A percentile compares a stretch with the other conserved stretches of the same genome.
These are phyloP conservation scores for Entonaema liquescens DNA, from an alignment of 495 filamentous ascomycete species.

Conservation along the genomic window DNA sequence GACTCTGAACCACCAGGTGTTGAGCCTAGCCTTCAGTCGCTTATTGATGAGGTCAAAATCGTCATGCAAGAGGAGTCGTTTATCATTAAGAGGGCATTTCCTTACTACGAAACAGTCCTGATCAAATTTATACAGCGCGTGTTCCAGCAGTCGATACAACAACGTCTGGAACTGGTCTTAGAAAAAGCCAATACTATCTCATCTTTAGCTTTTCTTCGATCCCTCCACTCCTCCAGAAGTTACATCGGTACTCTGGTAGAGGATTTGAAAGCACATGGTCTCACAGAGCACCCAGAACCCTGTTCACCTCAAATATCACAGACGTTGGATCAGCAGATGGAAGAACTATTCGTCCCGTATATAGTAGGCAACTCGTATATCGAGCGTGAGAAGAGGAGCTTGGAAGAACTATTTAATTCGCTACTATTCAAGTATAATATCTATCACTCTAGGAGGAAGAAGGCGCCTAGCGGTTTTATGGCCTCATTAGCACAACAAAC, in stretches of 20 bases:
- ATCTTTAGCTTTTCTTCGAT: slow-evolving; percentile 89
- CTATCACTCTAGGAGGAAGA: slow-evolving; percentile 86
- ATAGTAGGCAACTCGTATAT: slow-evolving; percentile 94
- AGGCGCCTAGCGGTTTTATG: slow-evolving; percentile 86
- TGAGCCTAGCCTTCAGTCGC: slow-evolving; percentile 88
- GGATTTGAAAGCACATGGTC: slow-evolving; percentile 90
- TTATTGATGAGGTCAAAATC: slow-evolving; percentile 91
- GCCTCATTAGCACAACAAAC: slow-evolving; percentile 86
- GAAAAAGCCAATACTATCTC: slow-evolving; percentile 92
- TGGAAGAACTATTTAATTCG: slow-evolving; percentile 93
- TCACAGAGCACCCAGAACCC: slow-evolving; percentile 94
- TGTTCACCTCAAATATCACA: slow-evolving; percentile 86
- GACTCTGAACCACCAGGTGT: slow-evolving; percentile 90
- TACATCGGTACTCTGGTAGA: slow-evolving; percentile 89
- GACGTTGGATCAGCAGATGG: slow-evolving; percentile 91
- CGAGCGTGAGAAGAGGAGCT: slow-evolving; percentile 85
- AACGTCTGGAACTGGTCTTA: slow-evolving; percentile 93
- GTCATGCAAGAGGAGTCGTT: slow-evolving; percentile 97
- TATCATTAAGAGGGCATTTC: slow-evolving; percentile 94
- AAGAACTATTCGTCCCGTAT: slow-evolving; percentile 96
- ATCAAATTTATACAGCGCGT: slow-evolving; percentile 91
- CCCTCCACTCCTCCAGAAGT: slow-evolving; percentile 84
- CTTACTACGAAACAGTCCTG: slow-evolving; percentile 93
- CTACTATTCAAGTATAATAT: slow-evolving; percentile 94
- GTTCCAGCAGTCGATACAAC: slow-evolving; percentile 97